Conservation (phyloP, 2,329 filamentous ascomycete genomes). For the Thermothelomyces thermophilus region DNA sequence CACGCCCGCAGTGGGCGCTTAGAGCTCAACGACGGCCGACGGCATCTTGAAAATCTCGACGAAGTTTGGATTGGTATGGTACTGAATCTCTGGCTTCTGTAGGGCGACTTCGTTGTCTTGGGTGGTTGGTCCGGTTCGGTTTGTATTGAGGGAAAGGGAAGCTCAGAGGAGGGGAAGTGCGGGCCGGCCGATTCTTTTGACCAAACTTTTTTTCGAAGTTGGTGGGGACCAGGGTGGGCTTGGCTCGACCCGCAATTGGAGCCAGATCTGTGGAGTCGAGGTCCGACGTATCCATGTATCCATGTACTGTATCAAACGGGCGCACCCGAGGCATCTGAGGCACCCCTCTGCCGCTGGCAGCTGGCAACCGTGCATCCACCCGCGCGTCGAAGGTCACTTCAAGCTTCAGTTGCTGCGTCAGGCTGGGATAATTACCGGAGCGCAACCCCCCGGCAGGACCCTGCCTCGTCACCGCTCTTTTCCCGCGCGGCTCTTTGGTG, state of each 20-base stretch:
- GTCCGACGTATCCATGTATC: neutral
- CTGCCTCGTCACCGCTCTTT: constrained; percentile 25
- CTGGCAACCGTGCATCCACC: constrained; percentile 5
- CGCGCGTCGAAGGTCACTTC: neutral
- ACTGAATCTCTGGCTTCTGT: constrained; percentile 32
- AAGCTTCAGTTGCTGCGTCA: constrained; percentile 4
- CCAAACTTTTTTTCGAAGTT: constrained; percentile 29
- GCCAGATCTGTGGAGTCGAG: constrained; percentile 18
- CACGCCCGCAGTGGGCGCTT: constrained; percentile 75
- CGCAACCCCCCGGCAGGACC: neutral
- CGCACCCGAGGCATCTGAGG: neutral
- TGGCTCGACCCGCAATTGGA: constrained; percentile 14
- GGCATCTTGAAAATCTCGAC: constrained; percentile 62
- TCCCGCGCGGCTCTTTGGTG: neutral
- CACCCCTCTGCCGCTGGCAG: constrained; percentile 2
- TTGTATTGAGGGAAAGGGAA: constrained; percentile 29
- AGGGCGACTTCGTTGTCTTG: constrained; percentile 66
- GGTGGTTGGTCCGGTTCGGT: constrained; percentile 32
- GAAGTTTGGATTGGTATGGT: constrained; percentile 47
- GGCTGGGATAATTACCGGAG: constrained; percentile 9
- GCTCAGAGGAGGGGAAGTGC: constrained; percentile 28
- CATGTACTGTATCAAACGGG: no score
- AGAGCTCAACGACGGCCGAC: constrained; percentile 83
- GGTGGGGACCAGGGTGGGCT: constrained; percentile 15
- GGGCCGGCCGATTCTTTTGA: constrained; percentile 28